Percentiles rank a stretch among this genome's conserved stretches.
These are phyloP conservation scores for Graphilbum sp. DNA, from an alignment of 2,329 filamentous ascomycete genomes.

Conservation along the genomic window DNA sequence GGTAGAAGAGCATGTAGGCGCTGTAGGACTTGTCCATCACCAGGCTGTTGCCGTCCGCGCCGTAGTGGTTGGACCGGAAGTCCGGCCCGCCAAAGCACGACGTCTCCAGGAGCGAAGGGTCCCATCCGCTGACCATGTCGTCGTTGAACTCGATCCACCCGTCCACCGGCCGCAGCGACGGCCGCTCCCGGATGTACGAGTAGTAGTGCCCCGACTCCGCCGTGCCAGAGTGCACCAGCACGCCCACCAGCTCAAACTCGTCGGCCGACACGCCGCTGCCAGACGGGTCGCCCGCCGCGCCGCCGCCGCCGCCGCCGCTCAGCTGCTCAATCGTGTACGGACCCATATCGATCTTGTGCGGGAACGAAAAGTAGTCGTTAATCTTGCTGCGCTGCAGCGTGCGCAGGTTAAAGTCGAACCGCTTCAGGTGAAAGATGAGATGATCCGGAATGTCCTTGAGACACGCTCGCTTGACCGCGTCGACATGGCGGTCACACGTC, in stretches of 20 bases:
- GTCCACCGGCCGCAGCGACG: conserved; percentile 13
- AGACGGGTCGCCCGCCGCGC: no score
- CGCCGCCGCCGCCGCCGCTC: conserved; percentile 33
- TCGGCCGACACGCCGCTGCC: conserved; percentile 41
- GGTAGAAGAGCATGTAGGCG: conserved; percentile 97
- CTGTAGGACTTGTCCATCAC: conserved; percentile 58
- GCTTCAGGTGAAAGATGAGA: conserved; percentile 85
- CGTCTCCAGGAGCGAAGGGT: conserved; percentile 53
- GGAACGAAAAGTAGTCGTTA: conserved; percentile 88
- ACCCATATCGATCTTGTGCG: conserved; percentile 65
- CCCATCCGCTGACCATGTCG: conserved; percentile 61
- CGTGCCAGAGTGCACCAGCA: conserved; percentile 84
- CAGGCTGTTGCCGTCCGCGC: conserved; percentile 27
- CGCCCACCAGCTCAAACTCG: conserved; percentile 82
- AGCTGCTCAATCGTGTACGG: conserved; percentile 82
- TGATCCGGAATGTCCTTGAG: conserved; percentile 87
- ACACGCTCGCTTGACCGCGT: conserved; percentile 84
- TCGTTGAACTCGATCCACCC: conserved; percentile 93
- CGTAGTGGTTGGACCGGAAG: conserved; percentile 27
- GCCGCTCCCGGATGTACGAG: conserved; percentile 74
- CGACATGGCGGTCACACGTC: conserved; percentile 72
- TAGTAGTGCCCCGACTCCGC: conserved; percentile 96
- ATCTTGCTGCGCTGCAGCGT: conserved; percentile 78
- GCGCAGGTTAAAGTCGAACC: conserved; percentile 66
- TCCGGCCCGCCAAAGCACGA: conserved; percentile 67